Evolutionary conservation across 257 asterid species (phyloP).

Genomic region (Capsicum baccatum): DNA sequence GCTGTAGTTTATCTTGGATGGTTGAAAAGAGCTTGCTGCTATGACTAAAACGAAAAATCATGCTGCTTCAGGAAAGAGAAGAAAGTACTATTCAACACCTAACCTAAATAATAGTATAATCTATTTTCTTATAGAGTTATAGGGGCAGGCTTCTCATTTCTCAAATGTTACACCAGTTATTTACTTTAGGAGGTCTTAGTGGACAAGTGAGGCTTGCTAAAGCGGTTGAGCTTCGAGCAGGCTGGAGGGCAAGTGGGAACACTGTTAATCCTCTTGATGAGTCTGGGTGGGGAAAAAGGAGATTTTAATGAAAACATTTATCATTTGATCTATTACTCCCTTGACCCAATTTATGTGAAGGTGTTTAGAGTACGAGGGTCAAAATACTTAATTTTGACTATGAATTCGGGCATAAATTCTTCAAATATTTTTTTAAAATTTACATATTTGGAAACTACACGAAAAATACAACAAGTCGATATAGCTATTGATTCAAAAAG

Average conservation of each 20-base stretch:
- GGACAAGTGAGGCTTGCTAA: too few species aligned
- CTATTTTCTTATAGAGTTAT: neutral
- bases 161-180: neutral
- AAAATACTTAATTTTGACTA: neutral
- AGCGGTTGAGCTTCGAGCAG: too few species aligned
- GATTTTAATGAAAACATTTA: neutral
- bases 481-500: neutral
- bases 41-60: neutral
- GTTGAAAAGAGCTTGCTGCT: conserved; percentile 5
- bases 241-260: too few species aligned
- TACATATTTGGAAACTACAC: neutral
- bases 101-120: neutral
- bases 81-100: neutral
- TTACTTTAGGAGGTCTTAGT: neutral
- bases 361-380: neutral
- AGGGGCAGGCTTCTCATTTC: neutral
- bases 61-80: neutral
- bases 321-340: neutral
- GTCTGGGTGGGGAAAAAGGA: too few species aligned
- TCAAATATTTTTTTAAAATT: neutral
- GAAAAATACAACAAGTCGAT: neutral
- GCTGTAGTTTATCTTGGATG: neutral
- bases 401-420: neutral
- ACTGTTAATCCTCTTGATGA: too few species aligned
- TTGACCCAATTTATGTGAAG: neutral